A percentile compares a stretch with the other conserved stretches of the same genome.
Evolutionary conservation across 306 rosid species (phyloP).

Genomic region (Aeschynomene evenia): DNA sequence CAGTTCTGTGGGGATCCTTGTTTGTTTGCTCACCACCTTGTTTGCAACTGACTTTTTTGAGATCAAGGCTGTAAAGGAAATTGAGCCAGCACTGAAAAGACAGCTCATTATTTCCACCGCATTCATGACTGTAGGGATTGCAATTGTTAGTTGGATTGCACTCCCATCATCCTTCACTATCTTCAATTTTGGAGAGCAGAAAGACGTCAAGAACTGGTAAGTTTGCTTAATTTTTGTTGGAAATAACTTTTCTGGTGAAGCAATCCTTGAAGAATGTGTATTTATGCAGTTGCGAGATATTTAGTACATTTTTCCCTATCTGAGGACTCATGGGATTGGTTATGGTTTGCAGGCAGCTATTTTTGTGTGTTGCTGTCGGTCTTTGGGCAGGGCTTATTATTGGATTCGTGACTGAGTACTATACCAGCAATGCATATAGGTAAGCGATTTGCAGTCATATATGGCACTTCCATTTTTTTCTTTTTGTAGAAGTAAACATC

Average conservation of each 20-base stretch:
- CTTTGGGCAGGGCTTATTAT: constrained; percentile 96
- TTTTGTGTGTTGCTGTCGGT: constrained; percentile 88
- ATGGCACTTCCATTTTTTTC: not conserved
- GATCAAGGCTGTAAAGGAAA: constrained; percentile 90
- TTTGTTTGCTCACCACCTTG: constrained; percentile 86
- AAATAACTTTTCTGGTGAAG: not conserved
- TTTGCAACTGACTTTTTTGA: constrained; percentile 94
- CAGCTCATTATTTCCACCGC: constrained; percentile 84
- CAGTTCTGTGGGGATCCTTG: constrained; percentile 86
- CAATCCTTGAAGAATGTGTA: not conserved
- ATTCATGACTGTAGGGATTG: constrained; percentile 82
- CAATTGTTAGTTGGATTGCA: constrained; percentile 72
- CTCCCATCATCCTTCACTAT: constrained; percentile 87
- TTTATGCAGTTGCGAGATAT: not conserved
- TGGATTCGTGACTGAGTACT: constrained; percentile 91
- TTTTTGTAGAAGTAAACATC: not conserved
- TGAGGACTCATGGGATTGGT: constrained; percentile 6
- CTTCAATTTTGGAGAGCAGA: constrained; percentile 80
- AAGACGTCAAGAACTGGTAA: constrained; percentile 77
- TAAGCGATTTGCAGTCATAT: constrained; percentile 24
- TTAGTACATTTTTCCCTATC: not conserved
- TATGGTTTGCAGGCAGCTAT: constrained; percentile 75
- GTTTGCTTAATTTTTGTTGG: not conserved
- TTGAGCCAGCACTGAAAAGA: constrained; percentile 87
- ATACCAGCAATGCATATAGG: constrained; percentile 97